Evolutionary conservation across 2,329 filamentous ascomycete genomes (phyloP), one percentile per base, ranked within the genome.

Genomic region (Fusarium incarnatum): DNA sequence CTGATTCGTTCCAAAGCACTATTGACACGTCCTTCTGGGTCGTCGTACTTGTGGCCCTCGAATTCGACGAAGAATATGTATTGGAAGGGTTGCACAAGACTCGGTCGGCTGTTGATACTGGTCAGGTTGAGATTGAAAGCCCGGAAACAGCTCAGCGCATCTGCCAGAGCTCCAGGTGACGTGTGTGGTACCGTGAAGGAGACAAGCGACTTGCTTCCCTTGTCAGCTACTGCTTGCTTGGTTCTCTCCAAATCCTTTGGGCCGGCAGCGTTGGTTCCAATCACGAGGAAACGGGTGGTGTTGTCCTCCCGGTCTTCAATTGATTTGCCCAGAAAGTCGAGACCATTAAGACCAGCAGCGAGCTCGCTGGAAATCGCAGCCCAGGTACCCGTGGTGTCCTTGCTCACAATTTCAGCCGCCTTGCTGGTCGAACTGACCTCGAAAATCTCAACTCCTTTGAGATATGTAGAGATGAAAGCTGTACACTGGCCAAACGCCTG

Each of bases 51-150:
- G 77, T 88, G 86, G 2, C 92, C 91, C 78, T 92, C 88, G 74
- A 97, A 94, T 83, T 98, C 95, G 30, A 98, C 90, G 77, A 98
- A 94, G 82, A 98, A 98, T 40, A 98, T 88, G 81, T 98, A 98
- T 78, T 97, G 90, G 88, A 97, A 98, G 22, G 92, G 89, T 72
- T 84, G 82, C 41, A 87, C 83, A 59, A 92, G 87, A 74, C 92
- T 94, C 8, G 95, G 95, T 69, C 95, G 83, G 71, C 92, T 94
- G 78, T 94, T 94, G 79, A 98, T 97, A 78, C 91, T 95, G 30
- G 94, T 98, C 72, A 98, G 82, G 78, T 98, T 97, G 60, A 98
- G 84, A 8, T 86, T 86, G 71, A 88, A 86, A 10, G 83, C 83
- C 68, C 90, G 89, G 81, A 98, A 98, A 59, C 93, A 92, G 53